Base-by-base conservation (phyloP, 2,329 filamentous ascomycete genomes). In the Mariannaea elegans region DNA sequence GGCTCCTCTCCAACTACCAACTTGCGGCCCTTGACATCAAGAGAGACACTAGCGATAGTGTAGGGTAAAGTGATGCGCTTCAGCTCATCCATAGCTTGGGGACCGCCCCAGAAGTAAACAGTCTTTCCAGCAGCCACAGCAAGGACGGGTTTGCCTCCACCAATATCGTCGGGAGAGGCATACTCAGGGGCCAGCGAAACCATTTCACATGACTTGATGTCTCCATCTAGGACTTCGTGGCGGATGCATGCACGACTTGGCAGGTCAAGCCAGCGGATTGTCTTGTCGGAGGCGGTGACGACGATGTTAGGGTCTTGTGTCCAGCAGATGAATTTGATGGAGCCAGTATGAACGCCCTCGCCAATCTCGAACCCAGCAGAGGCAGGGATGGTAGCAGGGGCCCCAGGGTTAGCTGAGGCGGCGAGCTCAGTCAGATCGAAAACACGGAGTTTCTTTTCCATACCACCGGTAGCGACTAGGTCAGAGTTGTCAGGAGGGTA, bases 281-380 rank as follows among this genome's bases (percentile, higher is more conserved):
- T 93, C 74, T 95, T 96, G 74, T 97, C 94, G 1, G 93, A 91
- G 2, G 94, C 94, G 0, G 95, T 99, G 49, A 97, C 91, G 57
- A 99, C 82, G 64, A 94, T 88, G 71, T 95, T 97, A 49, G 91
- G 90, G 71, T 97, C 91, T 59, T 88, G 87, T 51, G 93, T 92
- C 95, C 95, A 99, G 62, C 97, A 91, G 62, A 99, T 96, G 58
- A 93, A 94, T 77, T 97, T 98, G 83, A 99, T 98, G 29, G 91
- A 92, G 45, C 91, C 91, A 14, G 86, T 89, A 75, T 99, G 95
- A 12, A 91, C 84, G 32, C 92, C 92, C 7, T 90, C 84, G 18
- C 93, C 95, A 67, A 99, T 94, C 75, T 98, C 95, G 72, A 94
- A 95, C 62, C 90, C 87, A 24, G 78, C 86, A 2, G 89, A 86